These are phyloP conservation scores for Gilbertella persicaria DNA, from an alignment of 371 early-diverging fungal genomes.

Conservation along the genomic window DNA sequence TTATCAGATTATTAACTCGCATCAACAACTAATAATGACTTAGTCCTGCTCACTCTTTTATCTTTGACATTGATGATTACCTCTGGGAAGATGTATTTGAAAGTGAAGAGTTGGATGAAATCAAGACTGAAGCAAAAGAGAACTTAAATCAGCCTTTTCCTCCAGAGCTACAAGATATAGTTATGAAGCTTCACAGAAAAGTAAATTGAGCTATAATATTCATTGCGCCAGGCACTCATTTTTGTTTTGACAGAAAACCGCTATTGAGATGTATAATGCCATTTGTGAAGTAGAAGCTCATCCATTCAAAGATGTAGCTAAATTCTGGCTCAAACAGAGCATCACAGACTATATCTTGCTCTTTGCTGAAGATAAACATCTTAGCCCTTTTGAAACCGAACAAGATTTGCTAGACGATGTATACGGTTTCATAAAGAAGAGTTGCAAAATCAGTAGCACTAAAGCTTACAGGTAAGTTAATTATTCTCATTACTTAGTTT, in stretches of 20 bases:
- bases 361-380: constrained; percentile 1
- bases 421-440: constrained; percentile 6
- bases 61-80: constrained; percentile 2
- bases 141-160: constrained; percentile 9
- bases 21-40: constrained; percentile 1
- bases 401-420: constrained; percentile 12
- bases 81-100: constrained; percentile 4
- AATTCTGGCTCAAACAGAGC: constrained; percentile 14
- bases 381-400: not conserved
- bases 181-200: constrained; percentile 6
- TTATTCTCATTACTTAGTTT: constrained; percentile 5
- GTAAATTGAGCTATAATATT: constrained; percentile 1
- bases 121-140: not conserved
- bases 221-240: not conserved
- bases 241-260: constrained; percentile 1
- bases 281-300: not conserved
- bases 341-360: constrained; percentile 5
- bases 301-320: constrained; percentile 6
- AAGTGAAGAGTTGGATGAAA: constrained; percentile 7
- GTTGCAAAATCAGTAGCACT: constrained; percentile 3
- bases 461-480: constrained; percentile 4
- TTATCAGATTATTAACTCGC: not conserved
- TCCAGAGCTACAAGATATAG: constrained; percentile 4
- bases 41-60: constrained; percentile 12
- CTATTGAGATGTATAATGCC: constrained; percentile 9